Evolutionary conservation across 176 grass and related monocot species (phyloP).

Genomic region (Aechmea fasciata): DNA sequence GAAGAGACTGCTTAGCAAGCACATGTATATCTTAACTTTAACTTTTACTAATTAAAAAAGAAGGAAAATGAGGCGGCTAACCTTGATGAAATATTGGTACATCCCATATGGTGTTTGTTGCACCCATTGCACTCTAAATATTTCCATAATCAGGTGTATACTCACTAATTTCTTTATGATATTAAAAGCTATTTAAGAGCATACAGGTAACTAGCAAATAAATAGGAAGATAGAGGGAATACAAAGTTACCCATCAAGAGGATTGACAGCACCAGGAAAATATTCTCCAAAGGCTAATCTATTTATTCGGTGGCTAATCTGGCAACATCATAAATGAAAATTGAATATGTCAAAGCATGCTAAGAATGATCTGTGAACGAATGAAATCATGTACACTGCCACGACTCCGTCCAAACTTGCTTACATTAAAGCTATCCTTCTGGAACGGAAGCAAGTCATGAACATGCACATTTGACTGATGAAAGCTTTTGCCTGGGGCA

Average conservation of each 20-base stretch:
- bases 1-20: not conserved
- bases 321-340: constrained; percentile 21
- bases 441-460: constrained; percentile 95
- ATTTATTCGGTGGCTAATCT: constrained; percentile 94
- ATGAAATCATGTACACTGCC: not conserved
- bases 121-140: constrained; percentile 56
- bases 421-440: constrained; percentile 99
- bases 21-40: not conserved
- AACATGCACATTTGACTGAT: constrained; percentile 91
- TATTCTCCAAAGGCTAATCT: constrained; percentile 76
- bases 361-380: not conserved
- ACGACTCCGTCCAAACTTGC: constrained; percentile 26
- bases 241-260: constrained; percentile 74
- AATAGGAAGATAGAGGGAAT: constrained; percentile 18
- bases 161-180: constrained; percentile 9
- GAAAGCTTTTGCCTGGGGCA: constrained; percentile 98
- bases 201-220: not conserved
- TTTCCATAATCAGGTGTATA: constrained; percentile 24
- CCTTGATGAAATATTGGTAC: constrained; percentile 98
- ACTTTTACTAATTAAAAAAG: constrained; percentile 1
- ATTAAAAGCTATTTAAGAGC: not conserved
- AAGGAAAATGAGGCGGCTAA: constrained; percentile 25
- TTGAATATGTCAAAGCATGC: not conserved
- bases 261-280: constrained; percentile 91
- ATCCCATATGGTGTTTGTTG: constrained; percentile 83